Conservation (phyloP, 148 eudicot species). For the Silene uniflora region DNA sequence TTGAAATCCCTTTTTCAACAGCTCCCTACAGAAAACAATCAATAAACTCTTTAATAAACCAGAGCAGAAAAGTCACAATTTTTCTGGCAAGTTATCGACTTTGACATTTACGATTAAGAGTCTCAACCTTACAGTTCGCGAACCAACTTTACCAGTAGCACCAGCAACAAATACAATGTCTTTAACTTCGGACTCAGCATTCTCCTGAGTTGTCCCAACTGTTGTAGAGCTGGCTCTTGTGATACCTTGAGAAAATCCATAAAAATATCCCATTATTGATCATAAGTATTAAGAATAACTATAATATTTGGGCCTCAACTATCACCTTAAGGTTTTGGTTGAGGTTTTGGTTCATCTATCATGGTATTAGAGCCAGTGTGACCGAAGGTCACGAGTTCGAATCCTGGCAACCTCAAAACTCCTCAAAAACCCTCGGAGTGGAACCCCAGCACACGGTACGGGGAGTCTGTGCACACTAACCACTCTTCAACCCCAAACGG, state of each 20-base stretch:
- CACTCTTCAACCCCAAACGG: too few species aligned
- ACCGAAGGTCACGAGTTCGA: too few species aligned
- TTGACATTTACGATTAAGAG: neutral
- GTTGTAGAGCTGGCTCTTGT: slow-evolving; percentile 36
- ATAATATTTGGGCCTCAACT: too few species aligned
- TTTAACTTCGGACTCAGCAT: slow-evolving; percentile 36
- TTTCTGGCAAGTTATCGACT: neutral
- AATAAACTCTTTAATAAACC: slow-evolving; percentile 3
- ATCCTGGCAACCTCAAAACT: too few species aligned
- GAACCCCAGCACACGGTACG: too few species aligned
- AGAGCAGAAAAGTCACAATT: slow-evolving; percentile 2
- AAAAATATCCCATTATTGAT: neutral
- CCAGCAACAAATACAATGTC: slow-evolving; percentile 87
- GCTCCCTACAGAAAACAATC: slow-evolving; percentile 58
- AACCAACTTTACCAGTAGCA: slow-evolving; percentile 94
- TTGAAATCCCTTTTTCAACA: slow-evolving; percentile 70
- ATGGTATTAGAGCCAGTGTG: too few species aligned
- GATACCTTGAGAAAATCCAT: slow-evolving; percentile 31
- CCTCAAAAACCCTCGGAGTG: too few species aligned
- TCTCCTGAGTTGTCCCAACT: slow-evolving; percentile 34
- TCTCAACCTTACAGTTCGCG: slow-evolving; percentile 78
- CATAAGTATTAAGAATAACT: neutral
- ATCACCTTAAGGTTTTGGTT: too few species aligned
- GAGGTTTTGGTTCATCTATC: too few species aligned
- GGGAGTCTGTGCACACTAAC: too few species aligned